Percentiles rank a stretch among this genome's conserved stretches.
phyloP scores from a whole-genome alignment of 768 basidiomycete species.

The Lactarius pseudohatsudake region DNA sequence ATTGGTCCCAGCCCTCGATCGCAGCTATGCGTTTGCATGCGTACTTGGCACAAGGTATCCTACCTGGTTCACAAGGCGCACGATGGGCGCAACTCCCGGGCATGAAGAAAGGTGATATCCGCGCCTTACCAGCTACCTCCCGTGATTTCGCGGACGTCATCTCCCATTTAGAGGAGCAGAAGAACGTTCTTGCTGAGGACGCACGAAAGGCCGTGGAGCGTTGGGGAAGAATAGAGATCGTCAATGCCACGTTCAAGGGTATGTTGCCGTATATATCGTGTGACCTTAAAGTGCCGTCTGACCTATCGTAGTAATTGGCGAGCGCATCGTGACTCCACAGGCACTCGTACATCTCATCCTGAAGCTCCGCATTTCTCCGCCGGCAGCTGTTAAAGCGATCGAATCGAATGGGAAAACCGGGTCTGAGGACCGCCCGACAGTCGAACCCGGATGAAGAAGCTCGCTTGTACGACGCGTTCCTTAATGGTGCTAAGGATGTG shows the following conservation, averaged over 20 bases:
- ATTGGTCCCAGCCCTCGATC: conserved; percentile 83
- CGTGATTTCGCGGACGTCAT: conserved; percentile 46
- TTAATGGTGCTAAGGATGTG: conserved; percentile 57
- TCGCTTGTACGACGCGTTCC: conserved; percentile 64
- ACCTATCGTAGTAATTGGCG: conserved; percentile 71
- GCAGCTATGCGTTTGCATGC: conserved; percentile 80
- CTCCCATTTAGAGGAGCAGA: conserved; percentile 48
- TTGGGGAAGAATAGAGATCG: conserved; percentile 77
- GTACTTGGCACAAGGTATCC: conserved; percentile 79
- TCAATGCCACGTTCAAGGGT: conserved; percentile 88
- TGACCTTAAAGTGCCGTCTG: neutral
- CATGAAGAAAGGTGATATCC: conserved; percentile 54
- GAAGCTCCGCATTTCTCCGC: conserved; percentile 73
- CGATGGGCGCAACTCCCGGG: conserved; percentile 77
- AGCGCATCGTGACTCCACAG: conserved; percentile 82
- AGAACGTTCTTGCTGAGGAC: conserved; percentile 49
- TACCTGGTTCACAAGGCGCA: conserved; percentile 49
- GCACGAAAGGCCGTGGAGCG: conserved; percentile 63
- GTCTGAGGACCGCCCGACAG: conserved; percentile 46
- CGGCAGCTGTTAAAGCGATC: conserved; percentile 33
- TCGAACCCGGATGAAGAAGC: conserved; percentile 46
- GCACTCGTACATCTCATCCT: conserved; percentile 85
- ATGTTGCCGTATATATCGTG: conserved; percentile 21
- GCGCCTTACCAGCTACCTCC: conserved; percentile 42
- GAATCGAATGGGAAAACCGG: conserved; percentile 36